Conservation (phyloP, 495 filamentous ascomycete species). For the Hypoxylon fuscum region DNA sequence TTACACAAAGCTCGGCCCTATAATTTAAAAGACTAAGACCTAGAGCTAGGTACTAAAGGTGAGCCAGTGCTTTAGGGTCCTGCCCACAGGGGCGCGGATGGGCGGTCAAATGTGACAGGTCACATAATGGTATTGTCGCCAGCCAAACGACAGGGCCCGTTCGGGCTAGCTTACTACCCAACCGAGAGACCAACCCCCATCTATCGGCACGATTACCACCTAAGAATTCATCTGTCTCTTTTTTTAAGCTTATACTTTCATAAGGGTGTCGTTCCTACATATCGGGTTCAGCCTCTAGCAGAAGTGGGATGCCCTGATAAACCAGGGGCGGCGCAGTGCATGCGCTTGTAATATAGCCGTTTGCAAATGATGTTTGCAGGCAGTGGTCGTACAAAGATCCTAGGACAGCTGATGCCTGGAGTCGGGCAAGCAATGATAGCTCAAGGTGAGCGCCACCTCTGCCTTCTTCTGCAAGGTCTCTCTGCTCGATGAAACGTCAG, state of each 20-base stretch:
- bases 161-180: constrained; percentile 37
- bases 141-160: constrained; percentile 28
- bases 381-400: constrained; percentile 28
- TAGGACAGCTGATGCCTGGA: constrained; percentile 25
- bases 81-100: constrained; percentile 38
- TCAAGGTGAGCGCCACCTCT: constrained; percentile 22
- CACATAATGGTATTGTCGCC: constrained; percentile 23
- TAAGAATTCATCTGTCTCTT: constrained; percentile 33
- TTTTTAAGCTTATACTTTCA: constrained; percentile 38
- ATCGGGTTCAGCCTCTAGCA: constrained; percentile 39
- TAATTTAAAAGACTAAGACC: constrained; percentile 8
- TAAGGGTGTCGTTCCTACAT: constrained; percentile 33
- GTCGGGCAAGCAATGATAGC: constrained; percentile 18
- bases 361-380: constrained; percentile 28
- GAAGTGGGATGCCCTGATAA: constrained; percentile 20
- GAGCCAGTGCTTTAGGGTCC: constrained; percentile 24
- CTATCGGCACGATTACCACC: constrained; percentile 39
- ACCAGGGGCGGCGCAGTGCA: constrained; percentile 29
- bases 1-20: constrained; percentile 19
- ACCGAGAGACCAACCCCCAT: constrained; percentile 32
- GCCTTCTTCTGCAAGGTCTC: constrained; percentile 26
- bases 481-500: constrained; percentile 32
- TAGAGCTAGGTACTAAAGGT: constrained; percentile 26
- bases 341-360: constrained; percentile 14
- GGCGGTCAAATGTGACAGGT: constrained; percentile 42